phyloP scores from a whole-genome alignment of 352 stramenopile genomes.

The Pythium guiyangense region DNA sequence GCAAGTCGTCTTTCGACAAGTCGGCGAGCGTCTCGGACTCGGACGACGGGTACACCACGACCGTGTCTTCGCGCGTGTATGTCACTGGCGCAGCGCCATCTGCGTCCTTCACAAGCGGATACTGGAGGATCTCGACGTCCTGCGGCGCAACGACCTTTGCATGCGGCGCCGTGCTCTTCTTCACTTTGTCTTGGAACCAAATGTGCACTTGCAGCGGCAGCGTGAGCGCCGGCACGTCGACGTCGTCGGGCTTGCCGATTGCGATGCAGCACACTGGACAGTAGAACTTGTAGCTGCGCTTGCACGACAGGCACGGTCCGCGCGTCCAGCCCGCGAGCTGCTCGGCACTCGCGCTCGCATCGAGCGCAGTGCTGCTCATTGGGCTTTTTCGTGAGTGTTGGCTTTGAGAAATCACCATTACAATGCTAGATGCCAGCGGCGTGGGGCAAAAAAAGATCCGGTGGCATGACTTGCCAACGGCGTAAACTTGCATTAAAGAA shows the following conservation, averaged over 20 bases:
- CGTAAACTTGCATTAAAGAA: no score
- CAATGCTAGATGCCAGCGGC: no score
- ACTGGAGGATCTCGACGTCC: slow-evolving; percentile 70
- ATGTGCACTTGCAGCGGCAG: slow-evolving; percentile 80
- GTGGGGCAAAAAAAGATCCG: no score
- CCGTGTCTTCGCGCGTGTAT: slow-evolving; percentile 56
- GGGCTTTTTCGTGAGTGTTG: no score
- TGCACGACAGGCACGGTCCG: slow-evolving; percentile 49
- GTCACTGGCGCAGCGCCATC: slow-evolving; percentile 10
- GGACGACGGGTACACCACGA: slow-evolving; percentile 83
- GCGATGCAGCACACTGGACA: slow-evolving; percentile 68
- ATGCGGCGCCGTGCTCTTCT: slow-evolving; percentile 87
- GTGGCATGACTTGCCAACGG: no score
- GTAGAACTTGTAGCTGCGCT: slow-evolving; percentile 87
- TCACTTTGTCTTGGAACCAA: slow-evolving; percentile 87
- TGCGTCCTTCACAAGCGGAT: slow-evolving; percentile 27
- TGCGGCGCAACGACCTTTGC: slow-evolving; percentile 71
- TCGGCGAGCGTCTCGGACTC: slow-evolving; percentile 59
- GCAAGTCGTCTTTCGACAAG: slow-evolving; percentile 51
- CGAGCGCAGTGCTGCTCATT: background rate
- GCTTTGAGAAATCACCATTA: no score
- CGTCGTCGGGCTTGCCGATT: slow-evolving; percentile 46
- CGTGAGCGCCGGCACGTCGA: slow-evolving; percentile 43
- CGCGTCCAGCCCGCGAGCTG: slow-evolving; percentile 43
- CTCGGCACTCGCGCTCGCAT: no score